A percentile compares a stretch with the other conserved stretches of the same genome.
phyloP scores from a whole-genome alignment of 1,284 basidiomycete genomes.

The Puccinia coronata region DNA sequence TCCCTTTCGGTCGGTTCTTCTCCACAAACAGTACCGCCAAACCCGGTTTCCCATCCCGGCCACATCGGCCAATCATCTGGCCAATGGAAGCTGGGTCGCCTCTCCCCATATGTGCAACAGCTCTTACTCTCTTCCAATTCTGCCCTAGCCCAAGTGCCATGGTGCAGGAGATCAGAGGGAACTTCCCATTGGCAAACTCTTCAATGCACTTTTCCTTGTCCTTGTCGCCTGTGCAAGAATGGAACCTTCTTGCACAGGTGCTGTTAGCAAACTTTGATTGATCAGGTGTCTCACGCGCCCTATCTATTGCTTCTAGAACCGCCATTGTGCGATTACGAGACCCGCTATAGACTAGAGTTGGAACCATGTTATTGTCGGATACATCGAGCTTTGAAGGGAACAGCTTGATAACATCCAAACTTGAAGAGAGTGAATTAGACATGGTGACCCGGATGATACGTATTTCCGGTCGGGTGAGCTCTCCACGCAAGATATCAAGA shows the following conservation, averaged over 20 bases:
- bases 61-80: slow-evolving; percentile 14
- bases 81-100: neutral
- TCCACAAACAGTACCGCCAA: slow-evolving; percentile 16
- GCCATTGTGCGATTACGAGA: too few species aligned
- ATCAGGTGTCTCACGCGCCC: neutral
- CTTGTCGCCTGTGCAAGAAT: neutral
- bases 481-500: too few species aligned
- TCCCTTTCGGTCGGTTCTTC: neutral
- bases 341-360: too few species aligned
- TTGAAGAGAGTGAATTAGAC: too few species aligned
- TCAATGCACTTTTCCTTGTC: neutral
- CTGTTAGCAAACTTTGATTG: neutral
- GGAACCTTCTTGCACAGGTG: neutral
- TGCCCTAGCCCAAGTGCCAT: slow-evolving; percentile 21
- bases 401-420: too few species aligned
- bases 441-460: too few species aligned
- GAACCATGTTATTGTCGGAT: too few species aligned
- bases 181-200: neutral
- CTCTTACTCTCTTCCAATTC: neutral
- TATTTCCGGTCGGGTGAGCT: too few species aligned
- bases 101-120: slow-evolving; percentile 2
- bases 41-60: neutral
- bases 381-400: too few species aligned
- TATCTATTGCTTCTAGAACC: slow-evolving; percentile 1
- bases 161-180: slow-evolving; percentile 4